Conservation (phyloP, 2,329 filamentous ascomycete species). For the Dactylonectria estremocensis region DNA sequence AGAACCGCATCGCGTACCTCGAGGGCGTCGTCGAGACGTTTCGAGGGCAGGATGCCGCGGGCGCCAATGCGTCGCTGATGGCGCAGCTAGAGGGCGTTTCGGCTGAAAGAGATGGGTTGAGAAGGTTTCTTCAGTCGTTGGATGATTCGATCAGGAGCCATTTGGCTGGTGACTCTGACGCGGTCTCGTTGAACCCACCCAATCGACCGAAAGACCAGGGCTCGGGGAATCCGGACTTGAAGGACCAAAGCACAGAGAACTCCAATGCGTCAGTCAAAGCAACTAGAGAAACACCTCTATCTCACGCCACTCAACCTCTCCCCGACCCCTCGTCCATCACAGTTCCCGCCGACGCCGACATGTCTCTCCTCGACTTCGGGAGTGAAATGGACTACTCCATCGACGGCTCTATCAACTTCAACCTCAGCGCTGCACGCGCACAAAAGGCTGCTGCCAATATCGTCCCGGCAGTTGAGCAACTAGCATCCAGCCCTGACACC, state of each 20-base stretch:
- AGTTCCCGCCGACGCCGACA: not conserved
- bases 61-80: not conserved
- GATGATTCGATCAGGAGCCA: slow-evolving; percentile 1
- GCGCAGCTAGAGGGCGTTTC: not conserved
- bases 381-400: not conserved
- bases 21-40: slow-evolving; percentile 11
- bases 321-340: not conserved
- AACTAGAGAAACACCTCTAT: not conserved
- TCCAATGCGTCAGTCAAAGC: too few relatives aligned
- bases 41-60: not conserved
- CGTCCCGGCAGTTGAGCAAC: not conserved
- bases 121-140: not conserved
- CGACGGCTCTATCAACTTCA: not conserved
- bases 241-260: too few relatives aligned
- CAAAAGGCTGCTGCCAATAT: not conserved
- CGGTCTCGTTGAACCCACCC: not conserved
- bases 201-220: not conserved
- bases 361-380: not conserved
- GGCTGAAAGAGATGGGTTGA: not conserved
- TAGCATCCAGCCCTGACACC: not conserved
- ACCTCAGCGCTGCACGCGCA: not conserved
- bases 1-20: slow-evolving; percentile 8
- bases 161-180: not conserved
- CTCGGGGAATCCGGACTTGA: too few relatives aligned
- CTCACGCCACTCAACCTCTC: not conserved